Conservation (phyloP, 805 yeast species). For the Cyberlindnera sargentensis region DNA sequence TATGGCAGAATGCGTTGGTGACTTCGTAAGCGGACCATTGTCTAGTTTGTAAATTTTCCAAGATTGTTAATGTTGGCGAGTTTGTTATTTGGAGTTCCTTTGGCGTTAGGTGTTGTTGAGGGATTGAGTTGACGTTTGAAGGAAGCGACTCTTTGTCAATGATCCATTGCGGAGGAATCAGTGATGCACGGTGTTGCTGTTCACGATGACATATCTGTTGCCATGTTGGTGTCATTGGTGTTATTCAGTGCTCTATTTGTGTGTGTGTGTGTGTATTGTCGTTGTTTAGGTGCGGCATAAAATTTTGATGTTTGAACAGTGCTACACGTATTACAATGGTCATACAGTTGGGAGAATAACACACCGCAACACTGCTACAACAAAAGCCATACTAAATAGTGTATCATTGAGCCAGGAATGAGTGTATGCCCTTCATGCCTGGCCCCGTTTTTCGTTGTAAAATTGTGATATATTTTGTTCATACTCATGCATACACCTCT, state of each 20-base stretch:
- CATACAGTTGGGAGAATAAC: no score
- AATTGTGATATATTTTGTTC: no score
- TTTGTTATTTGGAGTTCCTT: constrained; percentile 34
- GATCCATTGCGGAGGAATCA: not conserved
- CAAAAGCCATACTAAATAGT: no score
- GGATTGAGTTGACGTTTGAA: not conserved
- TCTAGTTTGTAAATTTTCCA: constrained; percentile 21
- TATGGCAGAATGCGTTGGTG: constrained; percentile 44
- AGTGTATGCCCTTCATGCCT: no score
- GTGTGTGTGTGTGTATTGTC: not conserved
- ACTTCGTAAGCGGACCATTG: constrained; percentile 37
- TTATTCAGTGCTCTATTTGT: not conserved
- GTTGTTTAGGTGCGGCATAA: no score
- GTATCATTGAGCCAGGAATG: no score
- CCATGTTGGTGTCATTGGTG: not conserved
- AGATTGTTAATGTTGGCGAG: constrained; percentile 24
- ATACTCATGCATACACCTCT: no score
- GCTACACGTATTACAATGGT: no score
- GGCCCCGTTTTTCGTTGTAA: no score
- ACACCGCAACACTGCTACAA: no score
- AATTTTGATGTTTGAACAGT: no score
- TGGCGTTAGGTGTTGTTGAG: not conserved
- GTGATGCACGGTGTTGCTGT: not conserved
- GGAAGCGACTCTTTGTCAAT: not conserved
- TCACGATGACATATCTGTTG: not conserved